Base-by-base conservation (phyloP, 176 grass and related monocot genomes). In the Oryza longistaminata region DNA sequence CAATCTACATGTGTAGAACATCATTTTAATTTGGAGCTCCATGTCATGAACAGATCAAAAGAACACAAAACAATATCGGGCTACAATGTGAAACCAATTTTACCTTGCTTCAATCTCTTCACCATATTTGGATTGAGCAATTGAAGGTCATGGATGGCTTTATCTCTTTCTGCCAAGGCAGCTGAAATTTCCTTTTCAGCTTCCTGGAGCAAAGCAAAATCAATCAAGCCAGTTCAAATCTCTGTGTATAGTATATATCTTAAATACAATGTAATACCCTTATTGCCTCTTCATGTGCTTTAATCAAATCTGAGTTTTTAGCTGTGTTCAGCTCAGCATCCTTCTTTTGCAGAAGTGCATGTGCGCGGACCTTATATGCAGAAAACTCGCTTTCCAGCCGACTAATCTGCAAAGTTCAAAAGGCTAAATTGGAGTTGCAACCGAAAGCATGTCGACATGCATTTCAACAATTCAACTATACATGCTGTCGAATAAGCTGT, bases 321-420 rank as follows among this genome's bases (percentile, higher is more conserved):
- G 90, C 91, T 74, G 86, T 82, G 0, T 65, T 79, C 65, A 99
- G 69, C 49, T 96, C 93, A 77, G 93, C 91, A 82, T 99, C 96
- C 90, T 96, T 99, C 86, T 92, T 99, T 85, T 96, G 96, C 65
- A 99, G 19, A 92, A 99, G 96, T 69, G 96, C 96, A 89, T 99
- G 96, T 81, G 96, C 96, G 29, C 96, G 91, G 44, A 84, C 79
- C 84, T 96, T 96, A 75, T 99, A 96, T 15, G 96, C 88, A 78
- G 96, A 96, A 93, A 94, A 99, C 46, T 99, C 96, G 68, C 84
- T 92, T 93, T 94, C 93, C 25, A 99, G 74, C 62, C 70, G 88
- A 76, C 64, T 79, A 66, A 99, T 92, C 96, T 99, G 90, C 74
- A 81, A 88, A 86, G 37, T 44, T 83, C 24, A 33, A 34, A 68